Base-by-base conservation (phyloP, 805 yeast species). In the Pichia gijzeniarum region DNA sequence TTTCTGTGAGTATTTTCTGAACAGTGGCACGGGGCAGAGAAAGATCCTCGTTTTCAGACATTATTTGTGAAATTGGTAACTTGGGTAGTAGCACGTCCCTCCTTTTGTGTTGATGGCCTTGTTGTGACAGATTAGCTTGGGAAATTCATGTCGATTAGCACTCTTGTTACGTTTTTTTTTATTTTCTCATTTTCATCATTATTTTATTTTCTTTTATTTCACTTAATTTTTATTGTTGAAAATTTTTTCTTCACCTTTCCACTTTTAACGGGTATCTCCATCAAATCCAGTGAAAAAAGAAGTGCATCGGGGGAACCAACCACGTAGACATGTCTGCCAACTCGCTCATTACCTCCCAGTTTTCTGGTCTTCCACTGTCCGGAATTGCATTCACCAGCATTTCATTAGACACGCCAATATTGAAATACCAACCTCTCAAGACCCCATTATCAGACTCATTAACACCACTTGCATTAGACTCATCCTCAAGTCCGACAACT, bases 1-100 rank as follows among this genome's bases (percentile, higher is more conserved):
- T 85, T 58, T 93, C 99, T 3, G 89, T 75, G 17, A 93, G 82
- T 40, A 93, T 88, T 63, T 93, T 93, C 61, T 91, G 98, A 2
- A 93, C 98, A 0, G 99, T 93, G 2, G 99, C 99, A 53, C 66
- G 64, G 3, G 70, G 70, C 30, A 66, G 55, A 12, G 70, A 63
- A 17, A 66, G 50, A 40, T 66, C 70, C 16, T 66, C 70, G 22
- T 58, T 59, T 3, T 49, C 55, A 22, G 53, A 47, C 41, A 40
- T 42, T 13, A 6, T 10, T 6, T 27, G 14, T 19, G 5, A 30
- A 7, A 30, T 12, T 30, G 7, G 33, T 30, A 6, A 25, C 6
- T 25, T 25, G 28, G 10, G 28, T 25, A 10, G 28, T 7, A 7
- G 6, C 28, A 25, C 28, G 28, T 25, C 28, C 28, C 28, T 25